Conservation (phyloP, 1,284 basidiomycete genomes). For the Malassezia sympodialis region DNA sequence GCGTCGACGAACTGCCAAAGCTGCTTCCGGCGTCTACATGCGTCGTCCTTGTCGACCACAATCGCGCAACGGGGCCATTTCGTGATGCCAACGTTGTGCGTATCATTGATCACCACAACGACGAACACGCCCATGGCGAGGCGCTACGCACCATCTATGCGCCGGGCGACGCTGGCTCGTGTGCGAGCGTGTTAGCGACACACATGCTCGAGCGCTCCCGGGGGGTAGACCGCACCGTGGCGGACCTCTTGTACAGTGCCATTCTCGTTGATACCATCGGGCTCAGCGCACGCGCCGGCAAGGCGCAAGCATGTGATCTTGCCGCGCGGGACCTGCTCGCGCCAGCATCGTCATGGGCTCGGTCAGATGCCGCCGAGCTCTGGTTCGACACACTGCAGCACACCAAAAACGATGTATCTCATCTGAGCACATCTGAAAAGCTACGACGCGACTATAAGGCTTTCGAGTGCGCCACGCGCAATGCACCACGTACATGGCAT, state of each 20-base stretch:
- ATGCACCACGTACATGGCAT: not conserved
- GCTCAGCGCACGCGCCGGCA: conserved; percentile 53
- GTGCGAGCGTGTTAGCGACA: conserved; percentile 20
- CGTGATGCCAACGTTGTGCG: conserved; percentile 55
- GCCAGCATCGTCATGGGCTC: conserved; percentile 18
- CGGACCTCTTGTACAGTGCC: conserved; percentile 45
- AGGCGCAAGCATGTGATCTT: conserved; percentile 60
- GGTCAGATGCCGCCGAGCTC: conserved; percentile 23
- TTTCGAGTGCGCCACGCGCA: not conserved
- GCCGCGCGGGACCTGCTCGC: conserved; percentile 57
- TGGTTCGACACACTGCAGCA: conserved; percentile 55
- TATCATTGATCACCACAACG: conserved; percentile 80
- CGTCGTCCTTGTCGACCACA: conserved; percentile 77
- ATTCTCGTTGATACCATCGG: conserved; percentile 39
- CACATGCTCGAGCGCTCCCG: conserved; percentile 3
- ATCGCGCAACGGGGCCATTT: conserved; percentile 5
- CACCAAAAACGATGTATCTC: conserved; percentile 62
- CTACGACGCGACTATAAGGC: conserved; percentile 84
- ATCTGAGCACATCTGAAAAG: conserved; percentile 63
- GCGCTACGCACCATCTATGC: conserved; percentile 22
- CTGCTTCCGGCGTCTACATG: conserved; percentile 52
- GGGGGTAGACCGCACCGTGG: conserved; percentile 2
- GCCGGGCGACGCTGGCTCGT: conserved; percentile 15
- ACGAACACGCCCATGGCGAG: conserved; percentile 60
- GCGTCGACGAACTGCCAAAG: conserved; percentile 22